Evolutionary conservation across 164 flowering plant genomes (phyloP).

Genomic region (Houttuynia cordata): DNA sequence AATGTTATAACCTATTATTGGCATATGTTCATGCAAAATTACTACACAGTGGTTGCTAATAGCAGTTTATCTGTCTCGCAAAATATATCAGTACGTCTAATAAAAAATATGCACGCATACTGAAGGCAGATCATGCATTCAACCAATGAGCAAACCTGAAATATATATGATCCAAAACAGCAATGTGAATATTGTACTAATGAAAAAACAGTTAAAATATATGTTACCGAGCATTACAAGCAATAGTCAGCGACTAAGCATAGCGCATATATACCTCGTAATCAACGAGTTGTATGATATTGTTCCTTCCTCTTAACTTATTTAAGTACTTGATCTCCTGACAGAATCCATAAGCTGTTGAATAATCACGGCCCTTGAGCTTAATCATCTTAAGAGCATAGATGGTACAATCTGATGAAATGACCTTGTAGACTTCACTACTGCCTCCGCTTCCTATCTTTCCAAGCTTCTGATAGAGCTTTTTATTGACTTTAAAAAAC

Average conservation of each 20-base stretch:
- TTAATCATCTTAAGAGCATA: slow-evolving; percentile 91
- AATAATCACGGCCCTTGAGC: slow-evolving; percentile 97
- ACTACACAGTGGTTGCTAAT: too few species aligned
- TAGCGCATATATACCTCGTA: slow-evolving; percentile 54
- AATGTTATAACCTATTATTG: too few species aligned
- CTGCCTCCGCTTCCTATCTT: slow-evolving; percentile 99
- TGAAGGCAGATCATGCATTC: too few species aligned
- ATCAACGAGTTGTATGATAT: slow-evolving; percentile 87
- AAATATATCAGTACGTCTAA: too few species aligned
- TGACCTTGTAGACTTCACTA: slow-evolving; percentile 98
- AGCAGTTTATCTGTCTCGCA: too few species aligned
- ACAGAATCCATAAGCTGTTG: slow-evolving; percentile 93
- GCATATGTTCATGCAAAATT: too few species aligned
- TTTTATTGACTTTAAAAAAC: slow-evolving; percentile 91
- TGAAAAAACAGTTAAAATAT: too few species aligned
- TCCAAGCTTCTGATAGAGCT: slow-evolving; percentile 93
- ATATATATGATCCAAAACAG: neutral
- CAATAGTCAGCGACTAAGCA: neutral
- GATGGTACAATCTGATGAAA: slow-evolving; percentile 79
- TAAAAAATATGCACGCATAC: too few species aligned
- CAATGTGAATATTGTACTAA: too few species aligned
- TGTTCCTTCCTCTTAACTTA: slow-evolving; percentile 66
- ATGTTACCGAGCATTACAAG: neutral
- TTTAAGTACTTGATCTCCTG: slow-evolving; percentile 86
- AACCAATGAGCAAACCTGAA: too few species aligned